Conservation (phyloP, 768 basidiomycete genomes). For the Lentinula guzmanii region DNA sequence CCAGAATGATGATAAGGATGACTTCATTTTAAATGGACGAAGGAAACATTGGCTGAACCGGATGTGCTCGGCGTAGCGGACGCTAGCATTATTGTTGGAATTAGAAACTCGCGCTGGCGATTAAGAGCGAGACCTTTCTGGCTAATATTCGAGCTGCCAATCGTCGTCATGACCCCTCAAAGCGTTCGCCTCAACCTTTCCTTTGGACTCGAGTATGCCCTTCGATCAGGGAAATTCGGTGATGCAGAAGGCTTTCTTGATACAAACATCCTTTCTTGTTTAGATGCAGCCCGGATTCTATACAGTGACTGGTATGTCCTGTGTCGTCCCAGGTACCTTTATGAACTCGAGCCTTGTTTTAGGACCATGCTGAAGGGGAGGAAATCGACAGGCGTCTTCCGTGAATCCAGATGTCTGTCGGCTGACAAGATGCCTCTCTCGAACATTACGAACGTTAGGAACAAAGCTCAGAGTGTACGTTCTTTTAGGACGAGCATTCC, state of each 20-base stretch:
- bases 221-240: constrained; percentile 2
- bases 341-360: neutral
- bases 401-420: no score
- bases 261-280: neutral
- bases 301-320: neutral
- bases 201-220: neutral
- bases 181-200: neutral
- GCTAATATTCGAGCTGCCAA: neutral
- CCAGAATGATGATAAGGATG: neutral
- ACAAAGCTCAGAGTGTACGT: neutral
- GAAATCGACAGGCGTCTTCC: neutral
- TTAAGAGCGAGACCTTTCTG: neutral
- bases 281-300: neutral
- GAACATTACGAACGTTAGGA: neutral
- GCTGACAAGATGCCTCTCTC: neutral
- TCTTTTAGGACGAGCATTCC: neutral
- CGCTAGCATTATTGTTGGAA: neutral
- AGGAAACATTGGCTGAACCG: neutral
- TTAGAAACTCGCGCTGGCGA: neutral
- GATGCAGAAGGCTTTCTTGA: constrained; percentile 1
- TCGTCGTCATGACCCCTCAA: neutral
- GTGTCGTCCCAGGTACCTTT: neutral
- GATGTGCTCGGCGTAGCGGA: neutral
- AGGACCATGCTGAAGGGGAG: neutral
- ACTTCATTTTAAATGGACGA: neutral